Evolutionary conservation across 495 filamentous ascomycete genomes (phyloP).

Genomic region (Aspergillus biplanus): DNA sequence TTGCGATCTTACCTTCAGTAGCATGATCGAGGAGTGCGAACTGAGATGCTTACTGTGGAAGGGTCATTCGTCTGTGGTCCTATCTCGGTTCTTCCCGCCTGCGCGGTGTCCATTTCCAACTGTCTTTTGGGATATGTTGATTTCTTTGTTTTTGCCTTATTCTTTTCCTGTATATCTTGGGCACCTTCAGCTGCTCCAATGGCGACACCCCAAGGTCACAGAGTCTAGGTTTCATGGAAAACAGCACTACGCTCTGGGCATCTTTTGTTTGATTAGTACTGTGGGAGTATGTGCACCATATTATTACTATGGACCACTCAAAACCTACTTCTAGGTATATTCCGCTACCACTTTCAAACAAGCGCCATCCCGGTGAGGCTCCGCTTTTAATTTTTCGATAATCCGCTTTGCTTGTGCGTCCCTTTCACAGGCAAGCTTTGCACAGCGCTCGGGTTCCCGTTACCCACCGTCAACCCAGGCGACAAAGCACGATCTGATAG

Average conservation of each 20-base stretch:
- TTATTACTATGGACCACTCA: not conserved
- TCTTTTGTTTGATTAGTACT: not conserved
- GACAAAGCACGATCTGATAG: not conserved
- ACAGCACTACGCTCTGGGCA: not conserved
- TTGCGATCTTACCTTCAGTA: slow-evolving; percentile 29
- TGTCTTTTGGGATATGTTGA: slow-evolving; percentile 15
- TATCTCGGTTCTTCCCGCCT: slow-evolving; percentile 4
- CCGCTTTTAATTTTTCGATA: slow-evolving; percentile 1
- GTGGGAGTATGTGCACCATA: not conserved
- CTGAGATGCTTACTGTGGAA: slow-evolving; percentile 9
- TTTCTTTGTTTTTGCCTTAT: slow-evolving; percentile 15
- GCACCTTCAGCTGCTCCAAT: not conserved
- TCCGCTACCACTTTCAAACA: not conserved
- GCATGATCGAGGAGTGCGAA: slow-evolving; percentile 15
- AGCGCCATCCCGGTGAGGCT: not conserved
- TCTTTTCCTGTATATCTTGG: slow-evolving; percentile 10
- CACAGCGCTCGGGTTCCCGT: not conserved
- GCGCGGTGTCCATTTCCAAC: slow-evolving; percentile 8
- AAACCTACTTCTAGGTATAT: not conserved
- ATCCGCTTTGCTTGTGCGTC: not conserved
- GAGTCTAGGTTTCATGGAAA: slow-evolving; percentile 2
- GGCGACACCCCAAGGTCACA: slow-evolving; percentile 4
- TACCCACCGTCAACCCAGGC: not conserved
- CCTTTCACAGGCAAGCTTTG: not conserved
- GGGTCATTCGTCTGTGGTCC: slow-evolving; percentile 6